These are phyloP conservation scores for Brassica napus DNA, from an alignment of 345 rosid species.

Conservation along the genomic window DNA sequence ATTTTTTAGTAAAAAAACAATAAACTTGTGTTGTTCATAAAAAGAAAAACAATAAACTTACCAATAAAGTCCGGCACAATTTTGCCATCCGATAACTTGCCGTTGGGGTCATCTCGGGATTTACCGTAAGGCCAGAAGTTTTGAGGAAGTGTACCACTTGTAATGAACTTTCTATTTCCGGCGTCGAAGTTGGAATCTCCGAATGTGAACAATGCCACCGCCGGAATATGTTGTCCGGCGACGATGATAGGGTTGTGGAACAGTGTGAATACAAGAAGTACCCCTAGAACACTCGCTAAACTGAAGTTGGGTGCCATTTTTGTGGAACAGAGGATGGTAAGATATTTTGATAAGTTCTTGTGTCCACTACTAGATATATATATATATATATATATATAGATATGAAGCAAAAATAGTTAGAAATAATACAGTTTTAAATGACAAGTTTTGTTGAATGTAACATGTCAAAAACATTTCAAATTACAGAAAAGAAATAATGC, in stretches of 20 bases:
- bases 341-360: neutral
- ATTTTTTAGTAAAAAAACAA: neutral
- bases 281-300: slow-evolving; percentile 1
- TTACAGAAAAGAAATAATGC: neutral
- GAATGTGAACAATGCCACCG: slow-evolving; percentile 31
- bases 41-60: neutral
- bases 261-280: neutral
- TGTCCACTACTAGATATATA: neutral
- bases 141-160: neutral
- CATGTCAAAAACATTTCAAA: neutral
- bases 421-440: neutral
- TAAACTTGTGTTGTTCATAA: neutral
- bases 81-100: slow-evolving; percentile 35
- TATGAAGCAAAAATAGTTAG: neutral
- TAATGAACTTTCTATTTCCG: slow-evolving; percentile 24
- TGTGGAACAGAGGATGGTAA: neutral
- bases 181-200: slow-evolving; percentile 40
- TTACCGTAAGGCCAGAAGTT: slow-evolving; percentile 37
- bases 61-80: slow-evolving; percentile 43
- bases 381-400: neutral
- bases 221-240: slow-evolving; percentile 26
- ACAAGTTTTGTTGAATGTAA: neutral
- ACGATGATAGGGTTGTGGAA: neutral
- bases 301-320: neutral
- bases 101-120: slow-evolving; percentile 34